These are phyloP conservation scores for Kodamaea neixiangensis DNA, from an alignment of 805 yeast genomes.

Conservation along the genomic window DNA sequence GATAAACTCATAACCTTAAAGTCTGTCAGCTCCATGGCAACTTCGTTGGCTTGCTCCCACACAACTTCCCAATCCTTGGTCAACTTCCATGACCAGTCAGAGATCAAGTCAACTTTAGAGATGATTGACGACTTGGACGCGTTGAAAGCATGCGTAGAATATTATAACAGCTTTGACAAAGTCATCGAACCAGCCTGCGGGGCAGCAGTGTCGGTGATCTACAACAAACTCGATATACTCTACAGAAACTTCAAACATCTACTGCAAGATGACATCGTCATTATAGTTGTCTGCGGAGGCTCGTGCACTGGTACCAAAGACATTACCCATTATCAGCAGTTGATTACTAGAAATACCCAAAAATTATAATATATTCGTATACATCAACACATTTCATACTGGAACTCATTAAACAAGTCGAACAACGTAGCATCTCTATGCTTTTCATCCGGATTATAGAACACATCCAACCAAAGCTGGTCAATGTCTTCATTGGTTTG, in stretches of 20 bases:
- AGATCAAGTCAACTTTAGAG: slow-evolving; percentile 22
- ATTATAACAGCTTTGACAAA: slow-evolving; percentile 50
- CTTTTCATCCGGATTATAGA: slow-evolving; percentile 4
- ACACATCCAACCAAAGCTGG: slow-evolving; percentile 13
- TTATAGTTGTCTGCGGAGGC: slow-evolving; percentile 61
- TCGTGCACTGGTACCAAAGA: slow-evolving; percentile 19
- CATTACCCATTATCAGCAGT: slow-evolving; percentile 15
- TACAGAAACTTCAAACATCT: slow-evolving; percentile 27
- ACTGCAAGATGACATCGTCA: slow-evolving; percentile 43
- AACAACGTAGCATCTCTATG: slow-evolving; percentile 7
- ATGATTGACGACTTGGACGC: slow-evolving; percentile 55
- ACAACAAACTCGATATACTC: slow-evolving; percentile 33
- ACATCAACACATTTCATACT: slow-evolving; percentile 3
- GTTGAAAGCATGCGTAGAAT: slow-evolving; percentile 50
- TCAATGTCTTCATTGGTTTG: slow-evolving; percentile 9
- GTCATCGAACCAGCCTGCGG: slow-evolving; percentile 76
- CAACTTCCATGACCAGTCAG: slow-evolving; percentile 25
- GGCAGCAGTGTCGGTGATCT: slow-evolving; percentile 60
- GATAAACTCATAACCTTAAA: slow-evolving; percentile 12
- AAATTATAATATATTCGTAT: slow-evolving; percentile 9
- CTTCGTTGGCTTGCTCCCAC: slow-evolving; percentile 62
- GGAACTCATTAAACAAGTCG: slow-evolving; percentile 10
- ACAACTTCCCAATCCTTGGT: slow-evolving; percentile 53
- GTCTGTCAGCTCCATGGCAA: slow-evolving; percentile 57
- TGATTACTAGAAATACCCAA: slow-evolving; percentile 14